A percentile compares a stretch with the other conserved stretches of the same genome.
Evolutionary conservation across 179 eudicot genomes (phyloP).

Genomic region (Sideroxylon spinosum): DNA sequence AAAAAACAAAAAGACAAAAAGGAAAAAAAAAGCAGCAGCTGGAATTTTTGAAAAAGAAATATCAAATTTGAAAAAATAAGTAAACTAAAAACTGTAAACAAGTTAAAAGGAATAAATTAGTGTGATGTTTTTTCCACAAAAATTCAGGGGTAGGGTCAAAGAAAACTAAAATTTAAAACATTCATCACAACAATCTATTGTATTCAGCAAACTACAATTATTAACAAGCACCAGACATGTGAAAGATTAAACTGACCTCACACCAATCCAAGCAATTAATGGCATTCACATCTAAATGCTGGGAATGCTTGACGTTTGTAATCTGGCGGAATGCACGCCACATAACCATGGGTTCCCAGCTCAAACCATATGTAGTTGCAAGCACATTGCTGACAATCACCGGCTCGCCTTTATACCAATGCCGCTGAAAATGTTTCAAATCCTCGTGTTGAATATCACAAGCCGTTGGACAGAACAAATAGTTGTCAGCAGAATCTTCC

Average conservation of each 20-base stretch:
- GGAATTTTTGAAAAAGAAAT: too few species aligned
- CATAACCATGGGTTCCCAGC: slow-evolving; percentile 87
- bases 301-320: slow-evolving; percentile 26
- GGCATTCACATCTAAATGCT: slow-evolving; percentile 38
- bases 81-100: too few species aligned
- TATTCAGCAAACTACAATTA: not conserved
- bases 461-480: slow-evolving; percentile 54
- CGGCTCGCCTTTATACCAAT: slow-evolving; percentile 67
- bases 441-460: slow-evolving; percentile 34
- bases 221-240: not conserved
- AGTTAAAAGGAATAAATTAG: too few species aligned
- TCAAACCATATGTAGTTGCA: slow-evolving; percentile 53
- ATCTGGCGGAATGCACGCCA: slow-evolving; percentile 67
- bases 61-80: too few species aligned
- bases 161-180: not conserved
- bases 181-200: slow-evolving; percentile 2
- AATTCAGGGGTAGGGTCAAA: not conserved
- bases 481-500: slow-evolving; percentile 41
- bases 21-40: not conserved
- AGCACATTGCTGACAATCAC: slow-evolving; percentile 52
- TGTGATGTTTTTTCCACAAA: too few species aligned
- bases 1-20: not conserved
- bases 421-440: slow-evolving; percentile 53
- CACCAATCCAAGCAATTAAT: slow-evolving; percentile 69
- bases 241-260: slow-evolving; percentile 40